phyloP scores from a whole-genome alignment of 2,329 filamentous ascomycete genomes.

The Arthrinium phaeospermum region DNA sequence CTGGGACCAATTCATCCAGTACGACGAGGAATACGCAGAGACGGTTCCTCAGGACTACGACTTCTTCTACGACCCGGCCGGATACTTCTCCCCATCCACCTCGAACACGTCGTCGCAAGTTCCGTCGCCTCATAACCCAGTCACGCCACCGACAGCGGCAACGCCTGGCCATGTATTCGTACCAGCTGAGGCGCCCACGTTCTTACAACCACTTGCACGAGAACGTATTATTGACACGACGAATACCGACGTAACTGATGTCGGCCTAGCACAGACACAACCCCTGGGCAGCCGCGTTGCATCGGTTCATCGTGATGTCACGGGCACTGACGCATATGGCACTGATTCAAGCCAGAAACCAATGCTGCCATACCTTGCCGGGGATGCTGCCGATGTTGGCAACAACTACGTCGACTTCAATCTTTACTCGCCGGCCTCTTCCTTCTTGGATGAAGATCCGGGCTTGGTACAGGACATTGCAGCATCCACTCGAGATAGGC shows the following conservation, averaged over 20 bases:
- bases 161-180: constrained; percentile 43
- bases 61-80: constrained; percentile 51
- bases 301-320: background rate
- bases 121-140: constrained; percentile 30
- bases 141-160: constrained; percentile 23
- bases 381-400: constrained; percentile 39
- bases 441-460: constrained; percentile 56
- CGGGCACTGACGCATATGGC: background rate
- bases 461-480: constrained; percentile 33
- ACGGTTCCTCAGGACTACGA: constrained; percentile 45
- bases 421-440: constrained; percentile 55
- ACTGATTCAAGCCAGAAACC: constrained; percentile 23
- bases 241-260: background rate
- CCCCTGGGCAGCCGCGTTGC: background rate
- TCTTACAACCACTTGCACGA: constrained; percentile 22
- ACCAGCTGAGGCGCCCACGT: constrained; percentile 27
- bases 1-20: constrained; percentile 55
- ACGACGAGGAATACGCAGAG: constrained; percentile 43
- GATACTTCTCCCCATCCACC: constrained; percentile 47
- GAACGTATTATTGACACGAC: constrained; percentile 22
- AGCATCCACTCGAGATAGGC: constrained; percentile 11
- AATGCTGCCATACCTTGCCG: constrained; percentile 49
- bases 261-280: background rate
- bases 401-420: constrained; percentile 61
- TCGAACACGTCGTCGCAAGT: constrained; percentile 24